Base-by-base conservation (phyloP, 352 stramenopile genomes). In the Globisporangium nodosum region DNA sequence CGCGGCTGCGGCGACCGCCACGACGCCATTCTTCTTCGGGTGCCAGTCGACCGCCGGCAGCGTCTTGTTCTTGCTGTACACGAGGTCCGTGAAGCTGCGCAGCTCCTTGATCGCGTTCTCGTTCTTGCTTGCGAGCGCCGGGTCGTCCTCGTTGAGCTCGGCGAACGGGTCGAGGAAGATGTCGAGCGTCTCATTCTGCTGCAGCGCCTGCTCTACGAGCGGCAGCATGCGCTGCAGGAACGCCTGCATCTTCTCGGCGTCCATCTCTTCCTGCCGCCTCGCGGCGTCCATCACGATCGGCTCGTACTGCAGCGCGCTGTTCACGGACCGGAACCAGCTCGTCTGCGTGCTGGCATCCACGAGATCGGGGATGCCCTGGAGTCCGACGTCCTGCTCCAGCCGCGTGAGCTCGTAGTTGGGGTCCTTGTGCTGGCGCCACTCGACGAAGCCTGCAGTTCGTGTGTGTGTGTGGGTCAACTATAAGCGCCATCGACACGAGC, bases 11-110 rank as follows among this genome's bases (percentile, higher is more conserved):
- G 86, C 85, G 12, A 97, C 89, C 5, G 86, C 92, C 16, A 98
- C 63, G 18, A 97, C 78, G 39, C 89, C 89, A 48, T 94, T 87
- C 30, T 89, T 87, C 51, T 80, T 85, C 6, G 91, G 91, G 39
- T 97, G 85, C 92, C 92, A 98, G 61, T 97, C 90, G 40, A 98
- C 90, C 13, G 80, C 72, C 35, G 79, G 69, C 4, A 97, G 66
- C 5, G 75, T 88, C 68, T 96, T 97, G 78, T 91, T 94, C 66
- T 98, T 98, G 60, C 80, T 96, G 74, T 97, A 97, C 27, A 94
- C 70, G n/a, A 98, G 75, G 64, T 98, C 92, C 35, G 88, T 97
- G 64, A 98, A 98, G 52, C 87, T 96, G 2, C 87, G 79, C 7
- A 98, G 62, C 60, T 98, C 92, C 30, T 93, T 92, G 61, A 98